These are phyloP conservation scores for Tetracladium setigerum DNA, from an alignment of 495 filamentous ascomycete species.

Conservation along the genomic window DNA sequence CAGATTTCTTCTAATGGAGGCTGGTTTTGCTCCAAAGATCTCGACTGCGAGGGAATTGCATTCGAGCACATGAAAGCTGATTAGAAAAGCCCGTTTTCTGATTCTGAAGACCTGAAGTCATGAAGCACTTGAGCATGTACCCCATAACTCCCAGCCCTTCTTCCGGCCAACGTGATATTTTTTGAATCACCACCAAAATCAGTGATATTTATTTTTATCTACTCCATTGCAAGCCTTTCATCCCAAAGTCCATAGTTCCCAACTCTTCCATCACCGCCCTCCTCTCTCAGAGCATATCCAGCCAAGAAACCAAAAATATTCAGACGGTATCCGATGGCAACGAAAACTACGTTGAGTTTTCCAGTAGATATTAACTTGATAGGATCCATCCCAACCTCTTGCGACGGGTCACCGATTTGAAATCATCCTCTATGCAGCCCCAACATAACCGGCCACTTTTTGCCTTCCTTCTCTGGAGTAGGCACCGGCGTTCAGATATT, in stretches of 20 bases:
- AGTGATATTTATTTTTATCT: conserved; percentile 40
- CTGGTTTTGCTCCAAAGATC: background rate
- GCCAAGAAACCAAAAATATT: conserved; percentile 27
- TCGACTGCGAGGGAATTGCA: conserved; percentile 4
- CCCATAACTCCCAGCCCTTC: conserved; percentile 34
- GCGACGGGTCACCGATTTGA: conserved; percentile 5
- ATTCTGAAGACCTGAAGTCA: background rate
- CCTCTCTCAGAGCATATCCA: conserved; percentile 1
- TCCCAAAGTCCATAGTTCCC: conserved; percentile 48
- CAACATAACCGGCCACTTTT: conserved; percentile 3
- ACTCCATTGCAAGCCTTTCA: conserved; percentile 34
- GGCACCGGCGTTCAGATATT: conserved; percentile 7
- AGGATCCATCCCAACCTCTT: conserved; percentile 1
- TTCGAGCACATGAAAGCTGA: conserved; percentile 1
- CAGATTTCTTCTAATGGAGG: conserved; percentile 4
- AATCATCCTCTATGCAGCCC: conserved; percentile 7
- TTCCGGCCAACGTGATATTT: conserved; percentile 35
- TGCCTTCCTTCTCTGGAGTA: background rate
- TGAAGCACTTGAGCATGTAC: background rate
- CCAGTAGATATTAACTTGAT: conserved; percentile 6
- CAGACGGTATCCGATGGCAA: conserved; percentile 21
- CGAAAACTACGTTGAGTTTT: conserved; percentile 2
- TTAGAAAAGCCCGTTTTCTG: background rate
- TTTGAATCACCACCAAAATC: conserved; percentile 24
- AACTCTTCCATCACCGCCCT: conserved; percentile 24